Base-by-base conservation (phyloP, 1,139 yeast genomes). In the Ogataea hybrid region DNA sequence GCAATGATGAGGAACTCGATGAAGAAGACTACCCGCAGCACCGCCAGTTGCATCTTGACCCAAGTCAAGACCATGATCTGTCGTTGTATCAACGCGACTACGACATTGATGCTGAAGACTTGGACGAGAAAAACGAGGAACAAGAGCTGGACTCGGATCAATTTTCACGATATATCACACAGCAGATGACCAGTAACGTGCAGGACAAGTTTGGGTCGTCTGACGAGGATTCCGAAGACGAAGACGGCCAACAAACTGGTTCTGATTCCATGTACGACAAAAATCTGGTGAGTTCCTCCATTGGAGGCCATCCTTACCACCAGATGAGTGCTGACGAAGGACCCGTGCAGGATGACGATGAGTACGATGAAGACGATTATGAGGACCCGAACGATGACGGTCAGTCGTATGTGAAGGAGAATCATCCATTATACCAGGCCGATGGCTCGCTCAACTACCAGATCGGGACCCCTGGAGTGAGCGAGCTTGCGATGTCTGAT, bases 301-400 rank as follows among this genome's bases (percentile, higher is more conserved):
- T 58, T 35, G 62, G 63, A 2, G 62, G 63, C 6, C 61, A 58
- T 37, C 61, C 63, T n/a, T 57, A 58, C 32, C 62, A 59, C 40
- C 57, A 55, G 39, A 56, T 59, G 62, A 43, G 50, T 12, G 50
- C 55, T 6, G 57, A 58, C n/a, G 53, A 47, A 29, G 62, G 56
- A 15, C 63, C 58, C 31, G 72, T 67, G 21, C 76, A 69, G 25
- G 84, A 77, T 41, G 46, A 43, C 23, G 54, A 49, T 31, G 63
- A 57, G 17, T 67, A 59, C 25, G 72, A 69, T 20, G 78, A 71
- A 22, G 85, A 79, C 42, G 87, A 81, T 46, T 84, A 84, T 54
- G 79, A 79, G 53, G 92, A 84, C 59, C 92, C 92, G 2, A 81
- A 84, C 57, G 92, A 84, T 59, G 94, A 84, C 55, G 92, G 92